These are phyloP conservation scores for Colletotrichum lindemuthianum DNA, from an alignment of 2,329 filamentous ascomycete genomes.

Conservation along the genomic window DNA sequence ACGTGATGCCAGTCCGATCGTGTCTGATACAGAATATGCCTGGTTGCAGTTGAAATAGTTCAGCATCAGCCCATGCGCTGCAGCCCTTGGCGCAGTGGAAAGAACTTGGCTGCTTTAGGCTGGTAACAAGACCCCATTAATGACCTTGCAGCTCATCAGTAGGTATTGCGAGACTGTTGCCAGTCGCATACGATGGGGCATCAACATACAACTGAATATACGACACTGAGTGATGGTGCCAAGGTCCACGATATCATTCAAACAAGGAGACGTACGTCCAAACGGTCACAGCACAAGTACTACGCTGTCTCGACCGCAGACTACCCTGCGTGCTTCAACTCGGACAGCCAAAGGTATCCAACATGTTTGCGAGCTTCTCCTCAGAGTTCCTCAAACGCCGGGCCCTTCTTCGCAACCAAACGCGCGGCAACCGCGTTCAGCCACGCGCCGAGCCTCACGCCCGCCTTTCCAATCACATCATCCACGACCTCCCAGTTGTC, in stretches of 20 bases:
- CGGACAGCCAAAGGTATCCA: background rate
- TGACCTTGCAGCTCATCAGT: too few species aligned
- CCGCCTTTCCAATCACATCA: constrained; percentile 30
- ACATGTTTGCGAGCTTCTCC: background rate
- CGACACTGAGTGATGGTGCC: too few species aligned
- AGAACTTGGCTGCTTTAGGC: too few species aligned
- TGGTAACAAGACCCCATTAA: too few species aligned
- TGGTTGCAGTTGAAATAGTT: background rate
- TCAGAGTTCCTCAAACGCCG: constrained; percentile 27
- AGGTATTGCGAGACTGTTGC: too few species aligned
- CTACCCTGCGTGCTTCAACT: background rate
- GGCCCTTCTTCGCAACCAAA: background rate
- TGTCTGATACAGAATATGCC: background rate
- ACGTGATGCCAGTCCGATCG: background rate
- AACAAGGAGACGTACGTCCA: too few species aligned
- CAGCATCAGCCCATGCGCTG: background rate
- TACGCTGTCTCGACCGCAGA: too few species aligned
- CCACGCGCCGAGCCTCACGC: constrained; percentile 32
- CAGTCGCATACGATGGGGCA: too few species aligned
- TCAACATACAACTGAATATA: too few species aligned
- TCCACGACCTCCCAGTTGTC: constrained; percentile 33
- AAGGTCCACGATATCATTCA: too few species aligned
- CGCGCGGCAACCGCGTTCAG: constrained; percentile 31
- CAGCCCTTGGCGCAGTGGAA: constrained; percentile 1
- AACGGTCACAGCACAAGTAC: too few species aligned